Evolutionary conservation across 2,329 filamentous ascomycete species (phyloP).

Genomic region (Lecanicillium sp.): DNA sequence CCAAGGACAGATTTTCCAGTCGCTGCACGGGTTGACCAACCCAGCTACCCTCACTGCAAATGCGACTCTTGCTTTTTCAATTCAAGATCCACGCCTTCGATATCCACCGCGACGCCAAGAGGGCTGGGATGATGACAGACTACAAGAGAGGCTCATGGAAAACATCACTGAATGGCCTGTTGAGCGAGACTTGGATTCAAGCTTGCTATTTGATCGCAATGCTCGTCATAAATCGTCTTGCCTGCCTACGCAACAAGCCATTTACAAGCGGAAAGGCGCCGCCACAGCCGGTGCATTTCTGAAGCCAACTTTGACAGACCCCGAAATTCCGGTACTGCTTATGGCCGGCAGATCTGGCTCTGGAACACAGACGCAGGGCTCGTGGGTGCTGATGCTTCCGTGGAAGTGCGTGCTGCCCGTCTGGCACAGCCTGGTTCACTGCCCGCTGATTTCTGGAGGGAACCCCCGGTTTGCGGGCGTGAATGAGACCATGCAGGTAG

Average conservation of each 20-base stretch:
- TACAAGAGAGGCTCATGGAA: slow-evolving; percentile 45
- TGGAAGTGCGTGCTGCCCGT: slow-evolving; percentile 84
- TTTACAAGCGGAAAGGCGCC: slow-evolving; percentile 68
- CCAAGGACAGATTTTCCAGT: slow-evolving; percentile 45
- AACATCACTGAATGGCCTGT: slow-evolving; percentile 62
- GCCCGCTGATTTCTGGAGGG: slow-evolving; percentile 69
- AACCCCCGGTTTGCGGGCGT: slow-evolving; percentile 80
- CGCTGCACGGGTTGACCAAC: slow-evolving; percentile 56
- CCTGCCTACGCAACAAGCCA: slow-evolving; percentile 68
- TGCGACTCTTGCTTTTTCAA: slow-evolving; percentile 64
- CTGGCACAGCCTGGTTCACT: slow-evolving; percentile 83
- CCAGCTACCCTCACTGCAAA: slow-evolving; percentile 63
- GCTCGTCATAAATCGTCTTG: slow-evolving; percentile 58
- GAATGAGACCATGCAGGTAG: slow-evolving; percentile 70
- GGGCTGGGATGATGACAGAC: slow-evolving; percentile 32
- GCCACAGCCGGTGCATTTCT: slow-evolving; percentile 59
- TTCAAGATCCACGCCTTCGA: slow-evolving; percentile 72
- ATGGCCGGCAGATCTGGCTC: slow-evolving; percentile 50
- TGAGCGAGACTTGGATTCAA: slow-evolving; percentile 43
- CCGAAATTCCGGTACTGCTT: slow-evolving; percentile 70
- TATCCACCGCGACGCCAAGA: slow-evolving; percentile 61
- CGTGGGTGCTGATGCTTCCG: slow-evolving; percentile 79
- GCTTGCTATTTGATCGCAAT: slow-evolving; percentile 62
- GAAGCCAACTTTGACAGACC: slow-evolving; percentile 54
- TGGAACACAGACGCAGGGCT: slow-evolving; percentile 52